phyloP scores from a whole-genome alignment of 257 asterid species.

The Nicotiana tabacum region DNA sequence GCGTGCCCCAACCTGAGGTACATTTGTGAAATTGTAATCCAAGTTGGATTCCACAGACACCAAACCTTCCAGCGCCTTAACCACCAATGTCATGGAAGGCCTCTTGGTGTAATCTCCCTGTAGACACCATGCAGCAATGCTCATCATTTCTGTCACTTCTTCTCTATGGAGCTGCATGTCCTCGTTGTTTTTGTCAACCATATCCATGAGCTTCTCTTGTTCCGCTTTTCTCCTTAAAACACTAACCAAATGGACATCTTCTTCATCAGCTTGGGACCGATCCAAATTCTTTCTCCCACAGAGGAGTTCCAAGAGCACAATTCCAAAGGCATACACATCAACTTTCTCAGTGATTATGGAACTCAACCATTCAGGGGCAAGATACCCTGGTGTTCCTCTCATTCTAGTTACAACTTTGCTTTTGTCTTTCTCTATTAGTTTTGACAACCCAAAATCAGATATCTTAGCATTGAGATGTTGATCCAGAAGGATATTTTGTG shows the following conservation, averaged over 20 bases:
- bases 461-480: slow-evolving; percentile 21
- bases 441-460: slow-evolving; percentile 19
- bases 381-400: slow-evolving; percentile 29
- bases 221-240: slow-evolving; percentile 17
- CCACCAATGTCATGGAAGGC: slow-evolving; percentile 24
- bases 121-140: slow-evolving; percentile 21
- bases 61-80: slow-evolving; percentile 21
- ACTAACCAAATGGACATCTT: slow-evolving; percentile 11
- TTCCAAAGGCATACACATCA: slow-evolving; percentile 23
- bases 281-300: slow-evolving; percentile 22
- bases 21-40: not conserved
- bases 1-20: not conserved
- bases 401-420: slow-evolving; percentile 15
- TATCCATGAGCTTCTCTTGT: slow-evolving; percentile 1
- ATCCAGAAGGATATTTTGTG: slow-evolving; percentile 4
- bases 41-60: not conserved
- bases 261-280: slow-evolving; percentile 9
- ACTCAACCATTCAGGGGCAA: slow-evolving; percentile 24
- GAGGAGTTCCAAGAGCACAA: slow-evolving; percentile 16
- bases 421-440: slow-evolving; percentile 17
- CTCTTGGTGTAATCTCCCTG: slow-evolving; percentile 13
- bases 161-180: slow-evolving; percentile 13
- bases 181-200: slow-evolving; percentile 13
- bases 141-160: slow-evolving; percentile 11
- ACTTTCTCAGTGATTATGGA: slow-evolving; percentile 19